These are phyloP conservation scores for Entophlyctis helioformis DNA, from an alignment of 192 early-diverging fungal species.

Conservation along the genomic window DNA sequence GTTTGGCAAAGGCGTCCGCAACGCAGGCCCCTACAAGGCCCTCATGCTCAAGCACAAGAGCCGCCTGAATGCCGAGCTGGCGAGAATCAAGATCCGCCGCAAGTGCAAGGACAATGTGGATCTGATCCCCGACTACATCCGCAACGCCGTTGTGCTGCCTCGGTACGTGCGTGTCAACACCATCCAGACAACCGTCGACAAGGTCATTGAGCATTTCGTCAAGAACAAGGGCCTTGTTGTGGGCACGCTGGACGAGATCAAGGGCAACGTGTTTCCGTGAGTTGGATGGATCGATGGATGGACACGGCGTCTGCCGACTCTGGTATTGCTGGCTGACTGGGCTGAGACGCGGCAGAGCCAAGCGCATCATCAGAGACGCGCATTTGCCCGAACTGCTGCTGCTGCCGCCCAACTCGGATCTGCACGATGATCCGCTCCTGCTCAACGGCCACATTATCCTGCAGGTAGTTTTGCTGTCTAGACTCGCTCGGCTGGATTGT, in stretches of 20 bases:
- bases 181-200: constrained; percentile 55
- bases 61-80: constrained; percentile 62
- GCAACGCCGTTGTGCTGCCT: constrained; percentile 51
- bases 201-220: constrained; percentile 49
- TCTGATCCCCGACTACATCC: constrained; percentile 47
- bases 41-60: constrained; percentile 55
- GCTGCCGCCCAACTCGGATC: constrained; percentile 75
- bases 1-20: constrained; percentile 59
- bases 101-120: constrained; percentile 55
- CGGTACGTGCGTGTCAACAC: constrained; percentile 85
- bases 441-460: constrained; percentile 70
- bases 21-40: constrained; percentile 41
- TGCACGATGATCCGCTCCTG: constrained; percentile 72
- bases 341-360: constrained; percentile 14
- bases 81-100: constrained; percentile 60
- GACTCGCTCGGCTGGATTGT: no score
- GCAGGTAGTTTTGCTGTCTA: constrained; percentile 56
- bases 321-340: constrained; percentile 3
- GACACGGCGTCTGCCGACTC: no score
- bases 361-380: constrained; percentile 38
- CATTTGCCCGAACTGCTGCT: constrained; percentile 76
- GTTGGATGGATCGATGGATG: no score
- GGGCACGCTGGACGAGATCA: no score
- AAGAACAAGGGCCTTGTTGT: constrained; percentile 4
- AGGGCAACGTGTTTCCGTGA: constrained; percentile 1